Conservation (phyloP, 306 rosid genomes). For the Vachellia collinsii region DNA sequence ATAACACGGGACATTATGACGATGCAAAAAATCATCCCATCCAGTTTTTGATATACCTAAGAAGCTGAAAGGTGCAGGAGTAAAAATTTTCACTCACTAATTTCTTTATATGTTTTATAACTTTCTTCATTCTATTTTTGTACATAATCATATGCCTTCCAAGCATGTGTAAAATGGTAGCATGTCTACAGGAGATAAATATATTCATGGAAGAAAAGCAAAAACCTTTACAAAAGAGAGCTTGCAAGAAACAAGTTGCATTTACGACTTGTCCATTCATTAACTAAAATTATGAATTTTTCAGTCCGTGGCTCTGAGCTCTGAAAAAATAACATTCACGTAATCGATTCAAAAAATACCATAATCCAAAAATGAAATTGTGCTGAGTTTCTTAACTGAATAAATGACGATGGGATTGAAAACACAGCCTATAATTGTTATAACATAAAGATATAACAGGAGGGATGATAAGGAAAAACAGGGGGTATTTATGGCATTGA, state of each 20-base stretch:
- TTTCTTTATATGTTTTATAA: not conserved
- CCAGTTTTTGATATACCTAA: not conserved
- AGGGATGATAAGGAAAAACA: not conserved
- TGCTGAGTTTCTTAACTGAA: not conserved
- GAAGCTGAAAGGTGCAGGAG: not conserved
- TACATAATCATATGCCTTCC: not conserved
- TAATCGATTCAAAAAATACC: not conserved
- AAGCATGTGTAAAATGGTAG: not conserved
- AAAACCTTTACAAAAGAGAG: not conserved
- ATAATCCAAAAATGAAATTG: not conserved
- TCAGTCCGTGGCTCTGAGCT: not conserved
- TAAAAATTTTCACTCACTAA: not conserved
- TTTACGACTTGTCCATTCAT: not conserved
- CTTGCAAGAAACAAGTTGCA: not conserved
- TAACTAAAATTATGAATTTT: not conserved
- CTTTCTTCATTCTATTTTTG: not conserved
- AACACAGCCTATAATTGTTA: not conserved
- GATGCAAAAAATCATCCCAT: not conserved
- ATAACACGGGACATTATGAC: not conserved
- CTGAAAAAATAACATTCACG: not conserved
- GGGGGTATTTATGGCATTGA: slow-evolving; percentile 36
- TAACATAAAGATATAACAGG: not conserved
- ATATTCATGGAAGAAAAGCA: not conserved
- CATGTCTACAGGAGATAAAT: not conserved
- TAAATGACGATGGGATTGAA: not conserved